Conservation (phyloP, 129 eudicot species). For the Arctium minus region DNA sequence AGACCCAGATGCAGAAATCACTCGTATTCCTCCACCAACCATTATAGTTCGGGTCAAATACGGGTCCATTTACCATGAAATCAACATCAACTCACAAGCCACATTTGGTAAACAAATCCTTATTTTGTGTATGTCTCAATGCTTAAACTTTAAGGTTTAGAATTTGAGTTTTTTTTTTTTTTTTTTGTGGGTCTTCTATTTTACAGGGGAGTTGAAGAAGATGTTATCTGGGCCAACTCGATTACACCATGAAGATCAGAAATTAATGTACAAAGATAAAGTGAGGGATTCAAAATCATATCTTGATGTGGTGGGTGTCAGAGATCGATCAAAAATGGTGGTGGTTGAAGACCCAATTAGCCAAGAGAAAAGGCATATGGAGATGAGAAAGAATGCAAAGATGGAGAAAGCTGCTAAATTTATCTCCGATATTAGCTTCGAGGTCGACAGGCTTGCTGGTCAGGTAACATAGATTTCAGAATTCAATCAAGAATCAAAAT, state of each 20-base stretch:
- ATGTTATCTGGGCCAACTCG: constrained; percentile 84
- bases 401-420: constrained; percentile 72
- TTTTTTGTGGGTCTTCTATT: neutral
- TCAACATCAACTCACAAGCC: constrained; percentile 72
- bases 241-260: constrained; percentile 83
- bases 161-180: neutral
- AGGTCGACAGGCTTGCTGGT: constrained; percentile 83
- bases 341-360: constrained; percentile 80
- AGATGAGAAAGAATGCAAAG: constrained; percentile 66
- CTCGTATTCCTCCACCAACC: constrained; percentile 60
- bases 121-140: neutral
- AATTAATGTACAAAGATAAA: constrained; percentile 61
- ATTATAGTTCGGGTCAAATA: constrained; percentile 89
- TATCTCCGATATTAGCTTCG: constrained; percentile 74
- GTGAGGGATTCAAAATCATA: constrained; percentile 67
- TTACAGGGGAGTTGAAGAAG: constrained; percentile 84
- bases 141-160: neutral
- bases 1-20: constrained; percentile 50
- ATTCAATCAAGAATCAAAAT: constrained; percentile 1
- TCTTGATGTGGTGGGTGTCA: constrained; percentile 76
- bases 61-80: constrained; percentile 69
- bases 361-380: constrained; percentile 69
- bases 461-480: constrained; percentile 43
- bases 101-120: constrained; percentile 57
- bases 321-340: constrained; percentile 76